Base-by-base conservation (phyloP, 2,329 filamentous ascomycete species). In the Sporothrix variecibatus region DNA sequence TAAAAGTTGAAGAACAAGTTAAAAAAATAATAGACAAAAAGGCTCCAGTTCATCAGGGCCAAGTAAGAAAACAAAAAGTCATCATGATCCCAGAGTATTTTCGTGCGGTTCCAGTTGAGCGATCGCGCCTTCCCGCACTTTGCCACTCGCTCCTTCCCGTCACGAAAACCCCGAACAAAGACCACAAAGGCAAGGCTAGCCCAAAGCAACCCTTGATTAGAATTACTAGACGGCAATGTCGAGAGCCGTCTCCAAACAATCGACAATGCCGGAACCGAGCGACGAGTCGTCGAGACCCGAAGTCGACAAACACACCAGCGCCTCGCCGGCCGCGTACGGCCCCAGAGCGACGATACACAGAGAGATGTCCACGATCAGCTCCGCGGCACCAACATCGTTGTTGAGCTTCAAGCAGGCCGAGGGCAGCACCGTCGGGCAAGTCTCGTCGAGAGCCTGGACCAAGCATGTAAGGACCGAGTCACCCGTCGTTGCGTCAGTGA, bases 351-450 rank as follows among this genome's bases (percentile, higher is more conserved):
- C 26, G 0, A 51, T n/a, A 60, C 77, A 78, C 11, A 75, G 56
- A 3, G 75, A 56, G 3, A 74, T 64, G n/a, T 76, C 68, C 23
- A 51, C 15, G 0, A 56, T 0, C 3, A 78, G 17, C 0, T 12
- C 11, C 1, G 28, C n/a, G 0, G 8, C 0, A n/a, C 60, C 72
- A 6, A 34, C 51, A 31, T 72, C 73, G 23, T 5, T 17, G 1
- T 8, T 17, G 9, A 78, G 20, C 1, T n/a, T 5, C 31, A 62
- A 2, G 51, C 77, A 78, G 11, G 76, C 71, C 0, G 31, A 7
- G 9, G 77, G 77, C 23, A 78, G 76, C 23, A 67, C 20, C 0
- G 68, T 31, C 4, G 75, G 76, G 75, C 76, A 78, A 1, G 40
- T 23, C 5, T 26, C 56, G 9, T 74, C 69, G 23, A 77, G 71